Evolutionary conservation across 345 rosid species (phyloP).

Genomic region (Eucalyptus brandiana): DNA sequence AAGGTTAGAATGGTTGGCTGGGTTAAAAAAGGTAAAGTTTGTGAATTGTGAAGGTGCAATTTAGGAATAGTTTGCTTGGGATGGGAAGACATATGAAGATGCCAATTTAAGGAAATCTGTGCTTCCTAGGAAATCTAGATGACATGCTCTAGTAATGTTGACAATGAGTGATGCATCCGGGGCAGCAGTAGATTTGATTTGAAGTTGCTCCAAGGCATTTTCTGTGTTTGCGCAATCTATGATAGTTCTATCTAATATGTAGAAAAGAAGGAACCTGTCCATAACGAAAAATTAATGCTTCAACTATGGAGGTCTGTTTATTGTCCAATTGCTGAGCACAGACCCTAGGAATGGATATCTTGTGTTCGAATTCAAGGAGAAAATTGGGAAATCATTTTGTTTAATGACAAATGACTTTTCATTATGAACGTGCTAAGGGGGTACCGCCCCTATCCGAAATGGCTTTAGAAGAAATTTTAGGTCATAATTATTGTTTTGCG

Average conservation of each 20-base stretch:
- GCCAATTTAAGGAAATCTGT: neutral
- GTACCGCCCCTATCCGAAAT: neutral
- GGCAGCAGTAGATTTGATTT: neutral
- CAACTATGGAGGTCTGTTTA: neutral
- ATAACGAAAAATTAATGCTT: neutral
- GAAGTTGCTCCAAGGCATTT: neutral
- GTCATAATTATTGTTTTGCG: neutral
- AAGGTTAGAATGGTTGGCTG: neutral
- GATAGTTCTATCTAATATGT: neutral
- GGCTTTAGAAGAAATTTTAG: neutral
- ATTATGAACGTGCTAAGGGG: neutral
- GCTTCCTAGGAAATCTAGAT: neutral
- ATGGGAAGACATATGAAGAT: neutral
- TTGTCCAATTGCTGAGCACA: neutral
- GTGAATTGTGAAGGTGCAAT: neutral
- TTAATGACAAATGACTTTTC: neutral
- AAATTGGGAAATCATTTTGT: neutral
- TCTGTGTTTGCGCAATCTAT: neutral
- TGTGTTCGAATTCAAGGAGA: neutral
- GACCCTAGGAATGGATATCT: neutral
- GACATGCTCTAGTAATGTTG: neutral
- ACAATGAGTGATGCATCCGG: neutral
- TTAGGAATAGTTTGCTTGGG: neutral
- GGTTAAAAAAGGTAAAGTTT: neutral
- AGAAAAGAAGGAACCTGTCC: neutral